These are phyloP conservation scores for Leucogyrophana mollusca DNA, from an alignment of 768 basidiomycete species.

Conservation along the genomic window DNA sequence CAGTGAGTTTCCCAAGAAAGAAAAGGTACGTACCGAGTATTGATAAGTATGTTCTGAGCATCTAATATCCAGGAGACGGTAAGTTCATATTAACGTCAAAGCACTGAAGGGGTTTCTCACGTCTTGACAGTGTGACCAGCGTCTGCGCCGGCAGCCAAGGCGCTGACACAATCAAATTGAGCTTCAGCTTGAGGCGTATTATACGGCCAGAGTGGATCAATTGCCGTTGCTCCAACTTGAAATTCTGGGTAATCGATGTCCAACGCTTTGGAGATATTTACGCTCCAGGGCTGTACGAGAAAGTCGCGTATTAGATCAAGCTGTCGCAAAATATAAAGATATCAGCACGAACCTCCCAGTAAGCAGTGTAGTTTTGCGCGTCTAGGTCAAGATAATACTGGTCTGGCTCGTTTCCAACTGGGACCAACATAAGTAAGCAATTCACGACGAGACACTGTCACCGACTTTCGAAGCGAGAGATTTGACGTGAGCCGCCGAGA, in stretches of 20 bases:
- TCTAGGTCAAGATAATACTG: constrained; percentile 42
- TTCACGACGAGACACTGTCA: not conserved
- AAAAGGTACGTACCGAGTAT: constrained; percentile 39
- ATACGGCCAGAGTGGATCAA: constrained; percentile 53
- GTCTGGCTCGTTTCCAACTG: constrained; percentile 56
- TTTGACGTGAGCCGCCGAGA: constrained; percentile 31
- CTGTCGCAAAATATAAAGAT: constrained; percentile 1
- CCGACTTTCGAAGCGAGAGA: constrained; percentile 47
- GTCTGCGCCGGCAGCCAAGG: constrained; percentile 46
- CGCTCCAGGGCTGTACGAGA: constrained; percentile 41
- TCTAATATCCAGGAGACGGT: no score
- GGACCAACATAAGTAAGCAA: constrained; percentile 1
- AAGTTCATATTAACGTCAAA: no score
- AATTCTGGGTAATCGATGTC: constrained; percentile 39
- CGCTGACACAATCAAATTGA: constrained; percentile 46
- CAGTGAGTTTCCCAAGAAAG: not conserved
- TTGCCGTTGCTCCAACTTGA: constrained; percentile 48
- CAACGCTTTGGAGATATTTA: constrained; percentile 44
- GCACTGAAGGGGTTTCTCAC: constrained; percentile 31
- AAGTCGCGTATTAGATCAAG: not conserved
- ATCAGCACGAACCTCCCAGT: constrained; percentile 47
- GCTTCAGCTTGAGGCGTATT: constrained; percentile 34
- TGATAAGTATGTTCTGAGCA: constrained; percentile 49
- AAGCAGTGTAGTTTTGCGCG: constrained; percentile 41
- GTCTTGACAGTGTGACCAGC: constrained; percentile 38